Base-by-base conservation (phyloP, 441 rosid genomes). In the Daphne laureola region DNA sequence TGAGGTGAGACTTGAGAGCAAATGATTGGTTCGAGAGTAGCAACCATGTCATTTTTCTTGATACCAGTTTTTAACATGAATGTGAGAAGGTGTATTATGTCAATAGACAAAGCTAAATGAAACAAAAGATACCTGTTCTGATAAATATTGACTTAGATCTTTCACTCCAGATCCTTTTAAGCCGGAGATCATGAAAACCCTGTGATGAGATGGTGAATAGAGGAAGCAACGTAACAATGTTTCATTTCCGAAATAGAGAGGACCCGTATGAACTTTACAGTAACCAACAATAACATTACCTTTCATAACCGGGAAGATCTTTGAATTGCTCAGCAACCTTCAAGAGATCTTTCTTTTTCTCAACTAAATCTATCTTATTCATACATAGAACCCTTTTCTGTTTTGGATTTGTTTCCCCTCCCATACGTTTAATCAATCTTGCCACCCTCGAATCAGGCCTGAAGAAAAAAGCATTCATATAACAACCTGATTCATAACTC, bases 301-400 rank as follows among this genome's bases (percentile, higher is more conserved):
- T 89, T 55, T 89, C 92, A 72, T 78, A 92, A 15, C 83, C 96
- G 25, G 90, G 82, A 63, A 89, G 94, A 60, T 83, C 73, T 75
- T 83, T 84, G 59, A 89, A 86, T 68, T 84, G 86, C 66, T 86
- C 75, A 53, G 76, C 76, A 68, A 84, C 97, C 62, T 74, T 77
- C 63, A 86, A 64, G 9, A 92, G 75, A 50, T 89, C 92, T 64
- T 89, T 89, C 75, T 86, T 92, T 35, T 80, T 92, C 63, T 73
- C 81, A 44, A 92, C 84, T 51, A 92, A 70, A 70, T 89, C 98
- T 67, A 89, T 77, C 75, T 92, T 92, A 63, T 92, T 92, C 88
- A 92, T 78, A 68, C 96, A 89, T 60, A 92, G 74, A 31, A 92
- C 62, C 54, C 92, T 77, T 63, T 78, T 81, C 57, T 92, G 98